Evolutionary conservation across 2,329 filamentous ascomycete species (phyloP).

Genomic region (Drechslerella dactyloides): DNA sequence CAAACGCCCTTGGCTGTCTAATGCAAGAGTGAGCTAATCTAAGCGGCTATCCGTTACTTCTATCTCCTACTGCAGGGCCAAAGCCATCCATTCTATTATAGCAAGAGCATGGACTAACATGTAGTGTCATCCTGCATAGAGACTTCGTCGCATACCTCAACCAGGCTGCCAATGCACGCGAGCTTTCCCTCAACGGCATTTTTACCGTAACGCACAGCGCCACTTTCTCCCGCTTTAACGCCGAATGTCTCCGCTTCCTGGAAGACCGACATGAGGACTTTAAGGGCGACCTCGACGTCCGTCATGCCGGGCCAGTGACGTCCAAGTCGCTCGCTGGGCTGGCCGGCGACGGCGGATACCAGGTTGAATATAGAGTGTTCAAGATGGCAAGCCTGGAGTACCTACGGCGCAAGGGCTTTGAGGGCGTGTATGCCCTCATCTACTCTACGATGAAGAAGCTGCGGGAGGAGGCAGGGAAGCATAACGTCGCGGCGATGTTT

Average conservation of each 20-base stretch:
- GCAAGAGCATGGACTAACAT: no score
- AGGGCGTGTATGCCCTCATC: conserved; percentile 74
- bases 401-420: conserved; percentile 69
- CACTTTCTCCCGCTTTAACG: conserved; percentile 65
- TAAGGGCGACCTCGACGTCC: conserved; percentile 55
- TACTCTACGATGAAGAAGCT: conserved; percentile 75
- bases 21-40: conserved; percentile 59
- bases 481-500: conserved; percentile 43
- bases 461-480: conserved; percentile 42
- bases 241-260: conserved; percentile 64
- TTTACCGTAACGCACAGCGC: conserved; percentile 69
- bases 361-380: conserved; percentile 75
- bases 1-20: conserved; percentile 66
- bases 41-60: no score
- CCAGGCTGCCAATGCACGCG: conserved; percentile 50
- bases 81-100: no score
- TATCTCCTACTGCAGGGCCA: no score
- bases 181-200: conserved; percentile 59
- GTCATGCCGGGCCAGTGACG: conserved; percentile 73
- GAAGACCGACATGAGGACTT: conserved; percentile 66
- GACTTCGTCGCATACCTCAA: conserved; percentile 51
- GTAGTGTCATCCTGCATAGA: conserved; percentile 24
- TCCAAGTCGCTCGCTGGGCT: conserved; percentile 70
- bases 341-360: conserved; percentile 69
- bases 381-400: conserved; percentile 73